Evolutionary conservation across 2,329 filamentous ascomycete genomes (phyloP).

Genomic region (Aquanectria penicillioides): DNA sequence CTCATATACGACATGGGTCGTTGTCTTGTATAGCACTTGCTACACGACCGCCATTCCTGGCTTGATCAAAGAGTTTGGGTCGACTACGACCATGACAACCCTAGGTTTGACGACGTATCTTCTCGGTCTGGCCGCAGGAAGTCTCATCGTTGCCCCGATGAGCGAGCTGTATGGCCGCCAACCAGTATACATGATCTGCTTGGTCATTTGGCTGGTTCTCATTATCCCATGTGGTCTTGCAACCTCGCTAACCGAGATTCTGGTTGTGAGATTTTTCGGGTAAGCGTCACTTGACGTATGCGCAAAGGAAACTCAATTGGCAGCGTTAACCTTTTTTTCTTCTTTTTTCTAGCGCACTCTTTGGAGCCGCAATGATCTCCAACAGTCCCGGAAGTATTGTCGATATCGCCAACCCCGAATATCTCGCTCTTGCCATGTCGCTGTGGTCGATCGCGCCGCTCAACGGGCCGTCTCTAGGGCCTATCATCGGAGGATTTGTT

Average conservation of each 20-base stretch:
- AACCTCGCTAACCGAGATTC: slow-evolving; percentile 72
- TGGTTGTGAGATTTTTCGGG: slow-evolving; percentile 80
- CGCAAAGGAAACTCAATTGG: neutral
- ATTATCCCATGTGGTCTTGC: slow-evolving; percentile 78
- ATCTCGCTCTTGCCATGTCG: slow-evolving; percentile 83
- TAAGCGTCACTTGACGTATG: slow-evolving; percentile 46
- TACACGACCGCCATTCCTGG: slow-evolving; percentile 79
- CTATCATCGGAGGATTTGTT: slow-evolving; percentile 76
- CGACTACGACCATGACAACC: slow-evolving; percentile 70
- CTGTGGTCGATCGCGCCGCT: slow-evolving; percentile 87
- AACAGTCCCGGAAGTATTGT: slow-evolving; percentile 86
- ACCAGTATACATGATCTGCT: slow-evolving; percentile 74
- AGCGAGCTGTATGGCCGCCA: slow-evolving; percentile 75
- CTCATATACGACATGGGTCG: slow-evolving; percentile 58
- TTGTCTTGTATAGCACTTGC: slow-evolving; percentile 80
- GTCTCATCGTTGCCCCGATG: slow-evolving; percentile 77
- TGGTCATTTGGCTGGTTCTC: slow-evolving; percentile 72
- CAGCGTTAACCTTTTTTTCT: neutral
- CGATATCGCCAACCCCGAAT: slow-evolving; percentile 83
- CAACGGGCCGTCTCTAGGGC: slow-evolving; percentile 69
- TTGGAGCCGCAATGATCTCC: slow-evolving; percentile 78
- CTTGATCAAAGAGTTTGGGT: slow-evolving; percentile 73
- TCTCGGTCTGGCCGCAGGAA: slow-evolving; percentile 76
- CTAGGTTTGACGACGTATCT: slow-evolving; percentile 84
- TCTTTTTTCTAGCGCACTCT: slow-evolving; percentile 54